Base-by-base conservation (phyloP, 75 land plant genomes). In the Cryptomeria japonica region DNA sequence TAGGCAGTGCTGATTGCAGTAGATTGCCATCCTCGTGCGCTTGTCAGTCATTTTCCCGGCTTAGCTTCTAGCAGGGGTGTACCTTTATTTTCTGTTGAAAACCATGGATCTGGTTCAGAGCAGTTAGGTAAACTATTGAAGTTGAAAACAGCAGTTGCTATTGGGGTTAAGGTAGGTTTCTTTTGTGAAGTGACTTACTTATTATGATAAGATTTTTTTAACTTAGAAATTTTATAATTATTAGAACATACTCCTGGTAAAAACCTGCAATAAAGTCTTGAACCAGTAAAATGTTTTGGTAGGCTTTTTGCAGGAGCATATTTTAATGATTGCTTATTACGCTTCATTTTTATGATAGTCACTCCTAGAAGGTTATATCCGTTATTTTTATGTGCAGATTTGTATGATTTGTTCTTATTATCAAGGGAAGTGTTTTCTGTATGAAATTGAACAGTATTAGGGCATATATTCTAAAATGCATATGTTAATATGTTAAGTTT, bases 111-210 rank as follows among this genome's bases (percentile, higher is more conserved):
- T 42, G 95, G 99, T 25, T 97, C 99, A 19, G 73, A 95, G 85
- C 89, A 95, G 88, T 89, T 97, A 87, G 99, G 99, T 55, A 93
- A 93, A 87, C 86, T 97, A 0, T 90, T 96, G 34, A 92, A 92
- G 78, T 73, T 95, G 5, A 93, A 94, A 90, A 96, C 96, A 28
- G 95, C 97, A 49, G 87, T 94, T 39, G 95, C 96, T 31, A 86
- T 97, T 88, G 99, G 97, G 56, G 84, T 97, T 15, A 97, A 96
- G 96, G 96, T 96, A 25, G 16, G 87, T 61, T 64, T 86, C 6
- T 38, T 86, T 64, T 44, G n/a, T n/a, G 5, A 70, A 70, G 25
- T 31, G 13, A 49, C 34, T 55, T 84, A 11, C 58, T 55, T 64
- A 25, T 64, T 64, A 64, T 22, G 8, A 64, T 64, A 22, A 64